Evolutionary conservation across 2,329 filamentous ascomycete species (phyloP), one percentile per base, ranked within the genome.

Genomic region (Colletotrichum abscissum): DNA sequence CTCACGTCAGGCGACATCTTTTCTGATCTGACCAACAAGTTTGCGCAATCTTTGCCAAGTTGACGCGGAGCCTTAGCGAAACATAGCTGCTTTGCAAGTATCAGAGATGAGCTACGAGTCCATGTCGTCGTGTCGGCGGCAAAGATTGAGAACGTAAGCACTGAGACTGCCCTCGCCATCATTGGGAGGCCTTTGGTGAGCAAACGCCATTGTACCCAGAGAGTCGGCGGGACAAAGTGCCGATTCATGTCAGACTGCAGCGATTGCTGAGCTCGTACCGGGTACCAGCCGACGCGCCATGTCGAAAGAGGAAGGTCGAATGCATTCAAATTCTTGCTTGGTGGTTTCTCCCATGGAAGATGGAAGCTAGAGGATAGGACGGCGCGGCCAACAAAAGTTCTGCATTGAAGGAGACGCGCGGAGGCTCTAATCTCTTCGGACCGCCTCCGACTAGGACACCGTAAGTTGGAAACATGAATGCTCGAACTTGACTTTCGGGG

Each of bases 291-390:
- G 38, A n/a, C 12, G 52, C 22, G 35, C 52, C 28, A 58, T 35
- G 35, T 56, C 69, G 7, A 57, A 69, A 42, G 14, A 67, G 69
- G 69, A 63, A 72, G 65, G 42, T 52, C 22, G 19, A 42, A 66
- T 65, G n/a, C 3, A 1, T 38, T 59, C 54, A 7, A 16, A 49
- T 3, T n/a, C 1, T 49, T 42, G 16, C 38, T 42, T 42, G 6
- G 19, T 22, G 19, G 7, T 11, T n/a, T 49, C 19, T 22, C 42
- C 1, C 8, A 49, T n/a, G 42, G 19, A n/a, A 19, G 19, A 49
- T 22, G 2, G 42, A 22, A 7, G 0, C 19, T 49, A 49, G 7
- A 49, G 16, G 8, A 9, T 49, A 49, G 16, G 1, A 49, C 42
- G 42, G 19, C 8, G 42, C 42, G 19, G 19, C 42, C 42, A 49